Conservation (phyloP, 78 protist genomes). For the Isochrysis galbana region DNA sequence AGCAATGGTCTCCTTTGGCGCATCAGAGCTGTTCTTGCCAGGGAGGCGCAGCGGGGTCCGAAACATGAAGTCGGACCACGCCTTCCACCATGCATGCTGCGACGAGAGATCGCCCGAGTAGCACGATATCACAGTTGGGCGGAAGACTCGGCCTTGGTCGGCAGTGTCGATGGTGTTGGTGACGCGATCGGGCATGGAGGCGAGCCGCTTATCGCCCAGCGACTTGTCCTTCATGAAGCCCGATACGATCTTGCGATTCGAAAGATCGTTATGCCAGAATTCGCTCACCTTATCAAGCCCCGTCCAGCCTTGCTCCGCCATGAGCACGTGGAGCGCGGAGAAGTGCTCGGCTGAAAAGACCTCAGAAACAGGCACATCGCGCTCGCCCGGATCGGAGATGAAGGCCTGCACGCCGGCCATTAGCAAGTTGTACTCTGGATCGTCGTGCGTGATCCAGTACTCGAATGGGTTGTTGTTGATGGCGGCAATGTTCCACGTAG, state of each 20-base stretch:
- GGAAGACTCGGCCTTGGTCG: neutral
- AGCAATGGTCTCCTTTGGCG: neutral
- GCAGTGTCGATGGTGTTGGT: slow-evolving; percentile 27
- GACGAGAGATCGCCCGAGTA: neutral
- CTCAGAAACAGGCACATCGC: neutral
- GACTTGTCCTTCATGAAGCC: slow-evolving; percentile 29
- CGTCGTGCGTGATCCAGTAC: too few relatives aligned
- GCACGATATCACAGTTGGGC: slow-evolving; percentile 39
- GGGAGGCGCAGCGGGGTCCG: neutral
- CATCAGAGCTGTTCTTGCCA: neutral
- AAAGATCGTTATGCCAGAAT: neutral
- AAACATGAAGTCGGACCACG: slow-evolving; percentile 38
- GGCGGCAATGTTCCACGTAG: too few relatives aligned
- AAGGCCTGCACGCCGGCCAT: slow-evolving; percentile 15
- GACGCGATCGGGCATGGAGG: slow-evolving; percentile 38
- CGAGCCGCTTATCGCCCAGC: slow-evolving; percentile 40
- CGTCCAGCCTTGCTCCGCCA: neutral
- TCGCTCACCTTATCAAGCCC: neutral
- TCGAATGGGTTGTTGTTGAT: too few relatives aligned
- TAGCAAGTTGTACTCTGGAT: slow-evolving; percentile 5
- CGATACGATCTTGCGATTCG: neutral
- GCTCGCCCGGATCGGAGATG: neutral
- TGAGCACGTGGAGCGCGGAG: neutral
- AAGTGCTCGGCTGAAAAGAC: slow-evolving; percentile 6
- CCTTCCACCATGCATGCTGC: slow-evolving; percentile 25